Conservation (phyloP, 2,329 filamentous ascomycete species). For the Diplodia sapinea region DNA sequence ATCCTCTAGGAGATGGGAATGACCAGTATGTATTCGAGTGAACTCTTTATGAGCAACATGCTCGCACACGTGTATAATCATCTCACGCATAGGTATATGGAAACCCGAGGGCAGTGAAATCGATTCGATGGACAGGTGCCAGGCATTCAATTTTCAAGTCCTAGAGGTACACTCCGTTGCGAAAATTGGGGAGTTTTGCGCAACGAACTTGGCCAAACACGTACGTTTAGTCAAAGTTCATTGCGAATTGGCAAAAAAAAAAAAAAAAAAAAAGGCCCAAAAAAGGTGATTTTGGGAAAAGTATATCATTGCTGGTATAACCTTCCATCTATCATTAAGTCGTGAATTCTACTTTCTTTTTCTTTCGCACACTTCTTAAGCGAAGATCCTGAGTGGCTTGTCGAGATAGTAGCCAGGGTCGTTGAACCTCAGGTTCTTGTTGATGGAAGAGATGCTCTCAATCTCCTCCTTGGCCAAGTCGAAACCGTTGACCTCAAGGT, state of each 20-base stretch:
- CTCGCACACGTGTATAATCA: too few species aligned
- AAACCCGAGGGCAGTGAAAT: too few species aligned
- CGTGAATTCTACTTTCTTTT: slow-evolving; percentile 24
- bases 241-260: not conserved
- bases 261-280: too few species aligned
- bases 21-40: too few species aligned
- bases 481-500: slow-evolving; percentile 43
- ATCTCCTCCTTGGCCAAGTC: slow-evolving; percentile 42
- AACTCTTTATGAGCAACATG: too few species aligned
- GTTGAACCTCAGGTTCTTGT: slow-evolving; percentile 44
- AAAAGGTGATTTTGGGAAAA: not conserved
- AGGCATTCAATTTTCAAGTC: too few species aligned
- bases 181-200: too few species aligned
- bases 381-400: slow-evolving; percentile 40
- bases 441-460: slow-evolving; percentile 45
- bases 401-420: slow-evolving; percentile 41
- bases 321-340: slow-evolving; percentile 26
- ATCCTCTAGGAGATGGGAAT: not conserved
- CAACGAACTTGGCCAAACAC: too few species aligned
- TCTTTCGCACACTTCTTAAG: slow-evolving; percentile 31
- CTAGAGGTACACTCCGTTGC: too few species aligned
- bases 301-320: slow-evolving; percentile 16
- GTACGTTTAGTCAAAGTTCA: not conserved
- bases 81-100: too few species aligned
- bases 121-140: too few species aligned